Evolutionary conservation across 495 filamentous ascomycete species (phyloP).

Genomic region (Geoglossum glabrum): DNA sequence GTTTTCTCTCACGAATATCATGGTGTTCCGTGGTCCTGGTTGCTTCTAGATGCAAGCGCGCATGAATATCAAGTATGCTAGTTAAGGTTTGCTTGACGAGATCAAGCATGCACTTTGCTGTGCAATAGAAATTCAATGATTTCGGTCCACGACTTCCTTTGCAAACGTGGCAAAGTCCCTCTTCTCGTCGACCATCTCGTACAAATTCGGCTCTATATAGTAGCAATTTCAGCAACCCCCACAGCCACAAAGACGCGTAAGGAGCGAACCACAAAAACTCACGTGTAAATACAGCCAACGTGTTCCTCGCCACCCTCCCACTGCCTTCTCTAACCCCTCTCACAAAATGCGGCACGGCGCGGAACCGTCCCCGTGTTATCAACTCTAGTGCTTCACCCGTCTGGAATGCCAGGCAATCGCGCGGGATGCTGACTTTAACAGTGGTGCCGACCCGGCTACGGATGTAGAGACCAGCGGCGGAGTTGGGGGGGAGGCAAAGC

Average conservation of each 20-base stretch:
- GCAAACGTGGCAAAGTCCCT: slow-evolving; percentile 78
- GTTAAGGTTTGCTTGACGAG: not conserved
- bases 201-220: slow-evolving; percentile 52
- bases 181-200: slow-evolving; percentile 59
- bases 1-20: not conserved
- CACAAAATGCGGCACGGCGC: slow-evolving; percentile 93
- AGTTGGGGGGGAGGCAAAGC: slow-evolving; percentile 53
- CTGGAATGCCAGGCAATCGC: slow-evolving; percentile 85
- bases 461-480: slow-evolving; percentile 76
- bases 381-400: slow-evolving; percentile 80
- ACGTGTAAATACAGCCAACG: slow-evolving; percentile 82
- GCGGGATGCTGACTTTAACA: slow-evolving; percentile 75
- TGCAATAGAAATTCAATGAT: slow-evolving; percentile 19
- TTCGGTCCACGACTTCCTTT: slow-evolving; percentile 60
- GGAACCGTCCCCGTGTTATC: slow-evolving; percentile 75
- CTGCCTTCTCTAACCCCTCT: slow-evolving; percentile 36
- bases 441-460: slow-evolving; percentile 56
- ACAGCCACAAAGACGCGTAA: not conserved
- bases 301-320: slow-evolving; percentile 61
- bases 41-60: not conserved
- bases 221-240: not conserved
- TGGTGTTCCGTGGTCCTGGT: not conserved
- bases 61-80: not conserved
- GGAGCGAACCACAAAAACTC: not conserved
- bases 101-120: not conserved